Conservation (phyloP, 179 eudicot species). For the Carnegiea gigantea region DNA sequence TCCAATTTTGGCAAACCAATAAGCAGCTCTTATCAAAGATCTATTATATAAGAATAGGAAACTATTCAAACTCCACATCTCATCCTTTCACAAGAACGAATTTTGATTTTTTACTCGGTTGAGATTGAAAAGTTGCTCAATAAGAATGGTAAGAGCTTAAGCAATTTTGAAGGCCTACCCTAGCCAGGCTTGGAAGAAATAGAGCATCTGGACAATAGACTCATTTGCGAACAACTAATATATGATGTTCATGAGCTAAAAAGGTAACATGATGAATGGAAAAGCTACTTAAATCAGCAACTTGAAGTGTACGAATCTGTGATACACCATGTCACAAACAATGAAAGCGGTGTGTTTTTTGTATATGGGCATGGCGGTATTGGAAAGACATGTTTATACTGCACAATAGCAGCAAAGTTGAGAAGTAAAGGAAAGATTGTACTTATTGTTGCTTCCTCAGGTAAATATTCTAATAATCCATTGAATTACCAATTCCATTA, state of each 20-base stretch:
- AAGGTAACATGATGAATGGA: background rate
- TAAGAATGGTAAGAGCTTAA: too few relatives aligned
- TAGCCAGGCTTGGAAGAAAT: too few relatives aligned
- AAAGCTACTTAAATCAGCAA: background rate
- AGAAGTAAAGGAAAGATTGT: background rate
- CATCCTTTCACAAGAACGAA: too few relatives aligned
- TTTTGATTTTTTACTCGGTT: too few relatives aligned
- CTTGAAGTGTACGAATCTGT: background rate
- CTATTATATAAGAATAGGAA: too few relatives aligned
- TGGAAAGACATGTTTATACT: constrained; percentile 4
- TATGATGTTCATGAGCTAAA: background rate
- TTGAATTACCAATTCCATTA: too few relatives aligned
- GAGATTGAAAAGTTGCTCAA: constrained; percentile 2
- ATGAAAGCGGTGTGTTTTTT: background rate
- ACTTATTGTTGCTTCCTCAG: constrained; percentile 9
- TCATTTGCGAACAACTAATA: too few relatives aligned
- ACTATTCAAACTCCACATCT: too few relatives aligned
- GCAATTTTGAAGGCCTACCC: background rate
- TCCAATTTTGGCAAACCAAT: too few relatives aligned
- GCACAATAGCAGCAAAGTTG: background rate
- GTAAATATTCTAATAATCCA: background rate
- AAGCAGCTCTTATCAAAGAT: too few relatives aligned
- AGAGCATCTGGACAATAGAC: too few relatives aligned
- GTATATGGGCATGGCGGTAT: background rate
- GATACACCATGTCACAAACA: background rate